A percentile compares a stretch with the other conserved stretches of the same genome.
Evolutionary conservation across 108 stramenopile genomes (phyloP).

Genomic region (Epipyxis sp.): DNA sequence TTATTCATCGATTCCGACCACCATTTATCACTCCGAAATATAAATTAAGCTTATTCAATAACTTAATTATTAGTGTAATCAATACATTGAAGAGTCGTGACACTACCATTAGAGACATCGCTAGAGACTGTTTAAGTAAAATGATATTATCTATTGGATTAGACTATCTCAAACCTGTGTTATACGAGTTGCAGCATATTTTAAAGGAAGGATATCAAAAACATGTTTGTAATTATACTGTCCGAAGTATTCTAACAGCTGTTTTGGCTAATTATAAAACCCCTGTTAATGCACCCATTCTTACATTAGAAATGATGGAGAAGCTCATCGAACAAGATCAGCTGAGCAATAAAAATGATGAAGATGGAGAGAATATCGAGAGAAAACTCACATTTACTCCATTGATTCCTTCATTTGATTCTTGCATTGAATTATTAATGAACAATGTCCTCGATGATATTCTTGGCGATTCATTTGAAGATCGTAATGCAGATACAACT

Average conservation of each 20-base stretch:
- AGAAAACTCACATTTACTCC: neutral
- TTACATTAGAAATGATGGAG: slow-evolving; percentile 37
- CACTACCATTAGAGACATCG: slow-evolving; percentile 74
- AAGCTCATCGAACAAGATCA: neutral
- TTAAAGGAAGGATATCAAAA: slow-evolving; percentile 81
- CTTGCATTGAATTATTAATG: slow-evolving; percentile 35
- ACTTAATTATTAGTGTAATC: slow-evolving; percentile 74
- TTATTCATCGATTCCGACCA: slow-evolving; percentile 77
- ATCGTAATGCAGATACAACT: slow-evolving; percentile 42
- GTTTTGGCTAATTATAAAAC: slow-evolving; percentile 40
- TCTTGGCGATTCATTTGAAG: slow-evolving; percentile 40
- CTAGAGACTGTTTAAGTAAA: slow-evolving; percentile 73
- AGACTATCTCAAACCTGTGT: slow-evolving; percentile 66
- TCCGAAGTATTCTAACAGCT: slow-evolving; percentile 40
- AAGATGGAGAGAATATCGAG: neutral
- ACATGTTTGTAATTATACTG: slow-evolving; percentile 47
- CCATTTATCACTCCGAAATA: slow-evolving; percentile 61
- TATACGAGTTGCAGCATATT: slow-evolving; percentile 65
- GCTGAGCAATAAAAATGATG: too few relatives aligned
- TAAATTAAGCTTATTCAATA: slow-evolving; percentile 48
- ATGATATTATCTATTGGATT: slow-evolving; percentile 68
- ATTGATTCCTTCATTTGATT: slow-evolving; percentile 40
- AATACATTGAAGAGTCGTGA: slow-evolving; percentile 75
- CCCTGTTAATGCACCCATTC: slow-evolving; percentile 34
- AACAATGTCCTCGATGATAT: slow-evolving; percentile 51